These are phyloP conservation scores for Microthlaspi erraticum DNA, from an alignment of 345 rosid species.

Conservation along the genomic window DNA sequence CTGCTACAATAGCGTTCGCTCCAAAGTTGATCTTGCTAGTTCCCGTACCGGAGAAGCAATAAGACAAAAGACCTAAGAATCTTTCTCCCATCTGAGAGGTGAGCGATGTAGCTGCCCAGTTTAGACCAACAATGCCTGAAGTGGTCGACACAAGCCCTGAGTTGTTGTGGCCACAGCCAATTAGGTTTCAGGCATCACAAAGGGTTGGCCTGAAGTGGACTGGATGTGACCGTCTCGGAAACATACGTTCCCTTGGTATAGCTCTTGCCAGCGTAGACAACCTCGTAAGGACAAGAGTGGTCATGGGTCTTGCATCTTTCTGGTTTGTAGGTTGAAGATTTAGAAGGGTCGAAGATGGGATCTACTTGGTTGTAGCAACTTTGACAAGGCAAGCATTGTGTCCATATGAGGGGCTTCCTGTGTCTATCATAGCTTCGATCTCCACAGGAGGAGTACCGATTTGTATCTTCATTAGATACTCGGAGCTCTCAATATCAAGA, in stretches of 20 bases:
- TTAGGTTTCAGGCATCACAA: not conserved
- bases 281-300: not conserved
- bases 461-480: not conserved
- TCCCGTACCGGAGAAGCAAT: constrained; percentile 25
- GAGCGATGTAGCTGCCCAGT: not conserved
- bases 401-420: constrained; percentile 6
- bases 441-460: constrained; percentile 21
- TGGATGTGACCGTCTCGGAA: constrained; percentile 11
- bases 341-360: not conserved
- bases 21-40: constrained; percentile 32
- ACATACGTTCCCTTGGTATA: constrained; percentile 6
- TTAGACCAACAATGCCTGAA: constrained; percentile 26
- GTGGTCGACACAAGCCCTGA: not conserved
- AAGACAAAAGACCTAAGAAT: constrained; percentile 16
- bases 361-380: constrained; percentile 2
- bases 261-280: not conserved
- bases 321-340: not conserved
- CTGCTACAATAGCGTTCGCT: not conserved
- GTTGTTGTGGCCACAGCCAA: constrained; percentile 20
- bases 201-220: constrained; percentile 10
- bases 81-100: constrained; percentile 19
- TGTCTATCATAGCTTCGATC: constrained; percentile 10
- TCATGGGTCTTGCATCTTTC: not conserved
- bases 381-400: constrained; percentile 30
- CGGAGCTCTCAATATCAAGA: not conserved